These are phyloP conservation scores for Sporothrix pallida DNA, from an alignment of 2,329 filamentous ascomycete genomes.

Conservation along the genomic window DNA sequence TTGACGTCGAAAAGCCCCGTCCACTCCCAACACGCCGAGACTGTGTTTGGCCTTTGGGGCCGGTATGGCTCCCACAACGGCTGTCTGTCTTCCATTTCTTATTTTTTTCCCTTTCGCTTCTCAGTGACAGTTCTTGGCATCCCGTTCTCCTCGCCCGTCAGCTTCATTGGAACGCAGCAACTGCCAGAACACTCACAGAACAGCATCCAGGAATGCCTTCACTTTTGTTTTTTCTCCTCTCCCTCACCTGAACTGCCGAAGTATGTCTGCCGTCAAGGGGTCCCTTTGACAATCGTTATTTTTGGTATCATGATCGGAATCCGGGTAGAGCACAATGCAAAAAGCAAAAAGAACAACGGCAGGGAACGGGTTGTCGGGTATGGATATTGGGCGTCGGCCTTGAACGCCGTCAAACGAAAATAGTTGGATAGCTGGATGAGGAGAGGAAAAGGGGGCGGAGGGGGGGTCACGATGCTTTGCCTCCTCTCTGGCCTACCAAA, in stretches of 20 bases:
- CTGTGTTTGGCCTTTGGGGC: neutral
- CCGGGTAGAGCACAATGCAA: neutral
- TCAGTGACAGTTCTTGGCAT: neutral
- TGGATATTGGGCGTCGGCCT: neutral
- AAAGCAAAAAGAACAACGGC: neutral
- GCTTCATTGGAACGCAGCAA: constrained; percentile 19
- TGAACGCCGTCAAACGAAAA: neutral
- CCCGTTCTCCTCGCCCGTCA: neutral
- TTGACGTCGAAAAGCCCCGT: no score
- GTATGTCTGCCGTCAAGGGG: constrained; percentile 12
- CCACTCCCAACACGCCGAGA: neutral
- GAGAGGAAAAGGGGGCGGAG: neutral
- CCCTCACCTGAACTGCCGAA: constrained; percentile 15
- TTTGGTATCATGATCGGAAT: constrained; percentile 7
- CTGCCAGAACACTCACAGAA: neutral
- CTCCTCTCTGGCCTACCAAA: neutral
- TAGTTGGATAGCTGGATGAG: neutral
- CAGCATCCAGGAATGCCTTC: neutral
- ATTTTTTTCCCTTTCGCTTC: neutral
- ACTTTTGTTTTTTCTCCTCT: neutral
- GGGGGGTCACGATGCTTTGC: neutral
- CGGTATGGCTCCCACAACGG: neutral
- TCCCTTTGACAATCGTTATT: constrained; percentile 12
- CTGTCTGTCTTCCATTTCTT: neutral
- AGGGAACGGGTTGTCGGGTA: neutral